Base-by-base conservation (phyloP, 2,329 filamentous ascomycete species). In the Aspergillus sp. region DNA sequence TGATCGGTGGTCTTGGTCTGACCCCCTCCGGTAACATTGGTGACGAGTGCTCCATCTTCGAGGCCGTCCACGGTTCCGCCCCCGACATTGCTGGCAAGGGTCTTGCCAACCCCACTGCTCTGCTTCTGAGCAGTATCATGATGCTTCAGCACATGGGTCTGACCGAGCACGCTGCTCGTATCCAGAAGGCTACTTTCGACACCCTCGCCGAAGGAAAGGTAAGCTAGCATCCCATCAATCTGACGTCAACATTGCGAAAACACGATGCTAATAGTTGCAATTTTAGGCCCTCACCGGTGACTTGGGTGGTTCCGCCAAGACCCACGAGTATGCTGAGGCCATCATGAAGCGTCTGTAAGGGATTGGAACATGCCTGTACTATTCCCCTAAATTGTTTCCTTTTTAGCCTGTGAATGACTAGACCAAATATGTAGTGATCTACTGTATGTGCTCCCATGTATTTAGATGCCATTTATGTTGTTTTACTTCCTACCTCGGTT, bases 121-220 rank as follows among this genome's bases (percentile, higher is more conserved):
- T 99, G 70, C 88, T 99, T 67, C 90, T 98, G 74, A 91, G 87
- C 80, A 96, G 91, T 79, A 95, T 98, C 84, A 98, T 99, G 95
- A 98, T 99, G 95, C 83, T 99, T 85, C 89, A 95, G 80, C 95
- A 99, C 83, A 98, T 99, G 94, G 89, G 91, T 74, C 85, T 99
- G 67, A 88, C 82, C 79, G 85, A 91, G 66, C 88, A 98, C 78
- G 95, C 95, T 69, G 79, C 84, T 78, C 89, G 88, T 79, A 98
- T 99, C 76, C 91, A 98, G 85, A 90, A 87, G 80, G 95, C 95
- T 68, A 96, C 94, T 75, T 98, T 99, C 80, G 91, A 91, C 78
- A 96, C 93, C 63, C 86, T 99, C 68, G 90, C 92, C 63, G 93
- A 99, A 85, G 95, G 95, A 83, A 97, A 97, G 89, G 84, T 87